Conservation (phyloP, 2,329 filamentous ascomycete species). For the Talaromyces amestolkiae region DNA sequence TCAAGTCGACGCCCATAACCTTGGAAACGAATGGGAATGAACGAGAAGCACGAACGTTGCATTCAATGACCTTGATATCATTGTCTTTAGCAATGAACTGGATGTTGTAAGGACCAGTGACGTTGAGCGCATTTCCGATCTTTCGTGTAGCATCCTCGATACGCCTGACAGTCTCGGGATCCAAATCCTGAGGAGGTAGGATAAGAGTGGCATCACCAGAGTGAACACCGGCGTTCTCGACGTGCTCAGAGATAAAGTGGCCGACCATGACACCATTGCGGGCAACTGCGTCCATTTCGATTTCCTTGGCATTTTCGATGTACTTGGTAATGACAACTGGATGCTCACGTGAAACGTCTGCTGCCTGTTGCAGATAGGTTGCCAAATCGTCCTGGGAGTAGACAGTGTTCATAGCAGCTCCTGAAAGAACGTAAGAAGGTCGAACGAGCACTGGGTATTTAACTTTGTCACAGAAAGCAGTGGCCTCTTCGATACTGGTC, state of each 20-base stretch:
- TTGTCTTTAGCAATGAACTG: constrained; percentile 99
- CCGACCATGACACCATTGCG: constrained; percentile 84
- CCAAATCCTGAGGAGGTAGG: constrained; percentile 87
- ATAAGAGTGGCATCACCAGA: constrained; percentile 97
- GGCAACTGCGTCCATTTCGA: constrained; percentile 98
- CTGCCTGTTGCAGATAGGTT: constrained; percentile 83
- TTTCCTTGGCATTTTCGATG: constrained; percentile 98
- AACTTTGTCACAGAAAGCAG: constrained; percentile 80
- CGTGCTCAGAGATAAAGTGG: constrained; percentile 97
- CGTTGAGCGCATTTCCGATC: constrained; percentile 89
- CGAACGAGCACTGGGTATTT: constrained; percentile 91
- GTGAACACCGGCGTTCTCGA: constrained; percentile 97
- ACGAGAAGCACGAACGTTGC: constrained; percentile 91
- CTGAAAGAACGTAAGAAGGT: constrained; percentile 93
- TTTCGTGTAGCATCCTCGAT: constrained; percentile 95
- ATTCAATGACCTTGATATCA: constrained; percentile 99
- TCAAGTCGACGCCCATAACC: constrained; percentile 95
- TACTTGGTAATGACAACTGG: constrained; percentile 99
- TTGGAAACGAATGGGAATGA: constrained; percentile 99
- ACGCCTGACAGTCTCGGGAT: constrained; percentile 79
- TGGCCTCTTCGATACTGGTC: constrained; percentile 89
- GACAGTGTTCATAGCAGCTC: constrained; percentile 98
- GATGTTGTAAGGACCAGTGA: constrained; percentile 97
- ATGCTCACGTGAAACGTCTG: constrained; percentile 89
- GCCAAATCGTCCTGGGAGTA: constrained; percentile 93